Evolutionary conservation across 192 early-diverging fungal species (phyloP), one percentile per base, ranked within the genome.

Genomic region (Thamnidium elegans): DNA sequence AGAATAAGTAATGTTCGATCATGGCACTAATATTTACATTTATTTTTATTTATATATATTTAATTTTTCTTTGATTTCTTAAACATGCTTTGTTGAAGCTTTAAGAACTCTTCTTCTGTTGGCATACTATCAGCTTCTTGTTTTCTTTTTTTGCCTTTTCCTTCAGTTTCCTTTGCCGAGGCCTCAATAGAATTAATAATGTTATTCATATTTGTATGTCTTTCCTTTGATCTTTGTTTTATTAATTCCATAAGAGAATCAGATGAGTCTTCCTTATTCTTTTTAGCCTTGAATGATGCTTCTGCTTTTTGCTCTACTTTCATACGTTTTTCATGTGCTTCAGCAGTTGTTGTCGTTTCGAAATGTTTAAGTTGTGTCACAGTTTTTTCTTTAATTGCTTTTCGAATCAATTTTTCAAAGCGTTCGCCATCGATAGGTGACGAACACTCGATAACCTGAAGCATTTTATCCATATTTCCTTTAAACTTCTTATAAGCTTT

Each of bases 401-500:
- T 60, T 30, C 89, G 76, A 30, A 94, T 77, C n/a, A 89, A 85
- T 1, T 68, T 68, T 6, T 74, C 47, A 64, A 92, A 85, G 0
- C 91, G 76, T 23, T 69, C 74, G 39, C 86, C 81, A 58, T 96
- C 93, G 1, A 84, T 84, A 14, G 83, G 73, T 8, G 69, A 79
- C 11, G 80, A 79, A 32, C 89, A 74, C 59, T 83, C 70, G 3
- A 96, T 84, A 14, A 79, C 59, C 0, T 78, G 66, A 32, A 93
- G 70, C 30, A 96, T 91, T 31, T 60, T 34, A 48, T 87, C 84
- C 77, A 96, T 77, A 64, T 90, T 82, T 6, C 92, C 92, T 30
- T 90, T 78, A 58, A 76, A 78, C 17, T 79, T 65, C 6, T 72
- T 78, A 71, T 92, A 94, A 0, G 84, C 81, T 19, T 78, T 69